Evolutionary conservation across 768 basidiomycete genomes (phyloP).

Genomic region (Phylloporus arenicola): DNA sequence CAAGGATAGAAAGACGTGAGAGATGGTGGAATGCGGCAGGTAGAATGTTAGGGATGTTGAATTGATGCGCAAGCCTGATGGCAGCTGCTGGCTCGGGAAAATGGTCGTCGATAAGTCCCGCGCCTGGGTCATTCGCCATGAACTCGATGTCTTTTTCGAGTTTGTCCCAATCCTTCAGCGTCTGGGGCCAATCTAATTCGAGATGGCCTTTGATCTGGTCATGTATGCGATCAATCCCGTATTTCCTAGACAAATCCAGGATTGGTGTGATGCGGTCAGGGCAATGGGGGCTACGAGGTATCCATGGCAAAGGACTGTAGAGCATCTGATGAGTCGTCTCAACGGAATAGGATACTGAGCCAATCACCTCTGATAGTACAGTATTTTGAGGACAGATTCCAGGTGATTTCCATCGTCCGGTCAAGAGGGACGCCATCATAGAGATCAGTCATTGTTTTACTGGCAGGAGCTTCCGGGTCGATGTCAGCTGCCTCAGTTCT

Average conservation of each 20-base stretch:
- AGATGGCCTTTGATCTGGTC: slow-evolving; percentile 3
- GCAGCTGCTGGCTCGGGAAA: slow-evolving; percentile 25
- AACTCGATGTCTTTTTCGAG: not conserved
- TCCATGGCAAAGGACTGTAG: slow-evolving; percentile 2
- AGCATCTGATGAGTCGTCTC: not conserved
- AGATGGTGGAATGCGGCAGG: slow-evolving; percentile 50
- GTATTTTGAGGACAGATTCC: slow-evolving; percentile 5
- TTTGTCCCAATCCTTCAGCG: slow-evolving; percentile 11
- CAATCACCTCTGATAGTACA: slow-evolving; percentile 12
- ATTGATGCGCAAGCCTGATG: slow-evolving; percentile 40
- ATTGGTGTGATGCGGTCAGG: slow-evolving; percentile 3
- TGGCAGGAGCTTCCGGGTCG: too few relatives aligned
- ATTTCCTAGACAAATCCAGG: slow-evolving; percentile 8
- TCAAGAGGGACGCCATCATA: slow-evolving; percentile 8
- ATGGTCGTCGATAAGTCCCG: slow-evolving; percentile 1
- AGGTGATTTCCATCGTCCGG: slow-evolving; percentile 7
- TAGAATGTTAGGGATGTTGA: slow-evolving; percentile 35
- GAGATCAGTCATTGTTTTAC: not conserved
- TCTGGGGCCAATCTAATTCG: slow-evolving; percentile 11
- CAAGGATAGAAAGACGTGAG: slow-evolving; percentile 22
- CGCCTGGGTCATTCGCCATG: not conserved
- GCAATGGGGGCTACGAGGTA: slow-evolving; percentile 1
- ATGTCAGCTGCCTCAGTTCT: too few relatives aligned
- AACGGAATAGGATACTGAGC: not conserved
- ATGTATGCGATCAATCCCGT: slow-evolving; percentile 6